Conservation (phyloP, 768 basidiomycete species). For the Lactarius pseudohatsudake region DNA sequence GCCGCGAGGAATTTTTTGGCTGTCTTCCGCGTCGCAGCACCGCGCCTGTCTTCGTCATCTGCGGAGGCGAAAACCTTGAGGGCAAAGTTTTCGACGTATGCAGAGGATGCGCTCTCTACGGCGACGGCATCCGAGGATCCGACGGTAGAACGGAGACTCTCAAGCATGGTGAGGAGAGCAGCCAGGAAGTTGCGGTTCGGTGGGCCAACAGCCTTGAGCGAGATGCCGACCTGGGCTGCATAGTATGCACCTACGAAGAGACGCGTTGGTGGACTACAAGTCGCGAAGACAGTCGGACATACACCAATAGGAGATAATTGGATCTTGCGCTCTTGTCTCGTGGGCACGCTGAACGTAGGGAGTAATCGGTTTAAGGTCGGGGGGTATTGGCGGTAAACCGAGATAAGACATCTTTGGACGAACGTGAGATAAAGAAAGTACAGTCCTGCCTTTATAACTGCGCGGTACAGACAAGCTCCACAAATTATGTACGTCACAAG, state of each 20-base stretch:
- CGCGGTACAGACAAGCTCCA: background rate
- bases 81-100: constrained; percentile 95
- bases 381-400: constrained; percentile 58
- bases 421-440: background rate
- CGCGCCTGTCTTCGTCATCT: constrained; percentile 87
- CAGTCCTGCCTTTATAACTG: background rate
- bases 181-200: constrained; percentile 68
- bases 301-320: constrained; percentile 96
- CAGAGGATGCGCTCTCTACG: constrained; percentile 76
- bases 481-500: background rate
- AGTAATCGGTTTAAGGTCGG: constrained; percentile 62
- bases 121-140: constrained; percentile 77
- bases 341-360: constrained; percentile 89
- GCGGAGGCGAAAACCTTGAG: constrained; percentile 83
- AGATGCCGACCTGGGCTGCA: constrained; percentile 85
- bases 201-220: constrained; percentile 63
- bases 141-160: constrained; percentile 75
- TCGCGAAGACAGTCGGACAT: constrained; percentile 36
- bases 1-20: constrained; percentile 95
- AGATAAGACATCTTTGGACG: constrained; percentile 37
- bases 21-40: constrained; percentile 78
- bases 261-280: constrained; percentile 15
- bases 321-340: constrained; percentile 80
- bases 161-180: constrained; percentile 72
- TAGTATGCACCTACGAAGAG: constrained; percentile 75